Evolutionary conservation across 2,329 filamentous ascomycete species (phyloP).

Genomic region (Bipolaris oryzae): DNA sequence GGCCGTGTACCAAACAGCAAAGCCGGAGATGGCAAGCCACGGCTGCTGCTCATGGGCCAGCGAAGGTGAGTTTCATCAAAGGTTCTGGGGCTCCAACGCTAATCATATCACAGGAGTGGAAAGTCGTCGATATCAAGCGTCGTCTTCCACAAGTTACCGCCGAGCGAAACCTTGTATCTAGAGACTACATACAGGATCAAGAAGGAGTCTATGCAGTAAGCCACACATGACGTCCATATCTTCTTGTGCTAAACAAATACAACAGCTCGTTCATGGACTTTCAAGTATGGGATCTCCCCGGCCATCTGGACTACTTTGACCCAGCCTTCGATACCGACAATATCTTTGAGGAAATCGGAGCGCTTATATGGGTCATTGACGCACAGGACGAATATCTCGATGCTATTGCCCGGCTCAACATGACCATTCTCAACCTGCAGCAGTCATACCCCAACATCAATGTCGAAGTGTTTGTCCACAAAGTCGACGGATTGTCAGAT

Average conservation of each 20-base stretch:
- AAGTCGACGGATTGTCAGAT: slow-evolving; percentile 95
- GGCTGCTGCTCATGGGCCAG: slow-evolving; percentile 92
- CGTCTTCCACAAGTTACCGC: slow-evolving; percentile 97
- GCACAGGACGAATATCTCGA: slow-evolving; percentile 98
- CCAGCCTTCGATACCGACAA: slow-evolving; percentile 88
- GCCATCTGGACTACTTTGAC: slow-evolving; percentile 91
- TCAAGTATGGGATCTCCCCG: slow-evolving; percentile 96
- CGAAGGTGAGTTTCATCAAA: slow-evolving; percentile 67
- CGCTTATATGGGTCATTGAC: slow-evolving; percentile 97
- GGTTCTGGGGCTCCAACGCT: slow-evolving; percentile 9
- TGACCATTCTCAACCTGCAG: slow-evolving; percentile 87
- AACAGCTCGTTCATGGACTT: slow-evolving; percentile 97
- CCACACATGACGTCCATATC: slow-evolving; percentile 16
- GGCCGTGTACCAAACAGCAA: slow-evolving; percentile 56
- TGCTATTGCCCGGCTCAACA: slow-evolving; percentile 83
- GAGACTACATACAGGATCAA: slow-evolving; percentile 94
- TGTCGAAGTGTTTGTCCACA: slow-evolving; percentile 98
- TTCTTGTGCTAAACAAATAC: slow-evolving; percentile 7
- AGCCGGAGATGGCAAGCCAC: slow-evolving; percentile 71
- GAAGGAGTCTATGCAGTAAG: slow-evolving; percentile 93
- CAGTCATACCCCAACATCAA: slow-evolving; percentile 91
- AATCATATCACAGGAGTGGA: slow-evolving; percentile 71
- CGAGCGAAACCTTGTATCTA: slow-evolving; percentile 92
- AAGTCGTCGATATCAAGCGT: slow-evolving; percentile 99
- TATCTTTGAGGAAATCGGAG: slow-evolving; percentile 92